These are phyloP conservation scores for Aspergillus nomiae DNA, from an alignment of 2,329 filamentous ascomycete genomes.

Conservation along the genomic window DNA sequence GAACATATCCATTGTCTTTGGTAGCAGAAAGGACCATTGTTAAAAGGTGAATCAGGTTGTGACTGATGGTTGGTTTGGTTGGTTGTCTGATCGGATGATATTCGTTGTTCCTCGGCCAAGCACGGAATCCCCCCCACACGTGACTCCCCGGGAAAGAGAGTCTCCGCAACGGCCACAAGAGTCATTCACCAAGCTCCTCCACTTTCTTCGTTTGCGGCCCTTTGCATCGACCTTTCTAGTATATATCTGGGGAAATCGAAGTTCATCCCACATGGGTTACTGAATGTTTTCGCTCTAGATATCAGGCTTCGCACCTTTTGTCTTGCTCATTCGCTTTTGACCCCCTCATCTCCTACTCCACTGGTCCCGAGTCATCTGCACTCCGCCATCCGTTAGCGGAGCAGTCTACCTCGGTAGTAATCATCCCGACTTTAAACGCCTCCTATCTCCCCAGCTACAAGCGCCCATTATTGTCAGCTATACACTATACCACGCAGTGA, in stretches of 20 bases:
- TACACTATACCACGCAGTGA: not conserved
- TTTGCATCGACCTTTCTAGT: not conserved
- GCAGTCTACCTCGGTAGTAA: constrained; percentile 18
- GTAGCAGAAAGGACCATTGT: not conserved
- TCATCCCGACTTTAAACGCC: constrained; percentile 1
- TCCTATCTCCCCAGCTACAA: not conserved
- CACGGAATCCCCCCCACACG: constrained; percentile 27
- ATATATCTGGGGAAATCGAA: not conserved
- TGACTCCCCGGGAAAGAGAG: constrained; percentile 26
- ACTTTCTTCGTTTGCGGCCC: constrained; percentile 7
- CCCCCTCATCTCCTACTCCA: constrained; percentile 23
- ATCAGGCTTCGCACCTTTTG: not conserved
- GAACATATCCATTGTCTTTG: not conserved
- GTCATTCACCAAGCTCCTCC: constrained; percentile 16
- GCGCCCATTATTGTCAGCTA: constrained; percentile 10
- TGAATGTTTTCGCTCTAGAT: not conserved
- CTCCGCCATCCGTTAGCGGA: constrained; percentile 13
- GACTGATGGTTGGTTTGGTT: not conserved
- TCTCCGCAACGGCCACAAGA: constrained; percentile 24
- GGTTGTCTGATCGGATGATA: constrained; percentile 2
- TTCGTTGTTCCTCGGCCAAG: constrained; percentile 20
- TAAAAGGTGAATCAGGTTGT: not conserved
- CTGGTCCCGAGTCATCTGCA: not conserved
- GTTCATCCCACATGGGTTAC: not conserved
- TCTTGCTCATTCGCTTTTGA: not conserved